Conservation (phyloP, 148 eudicot species). For the Rhododendron ferrugineum region DNA sequence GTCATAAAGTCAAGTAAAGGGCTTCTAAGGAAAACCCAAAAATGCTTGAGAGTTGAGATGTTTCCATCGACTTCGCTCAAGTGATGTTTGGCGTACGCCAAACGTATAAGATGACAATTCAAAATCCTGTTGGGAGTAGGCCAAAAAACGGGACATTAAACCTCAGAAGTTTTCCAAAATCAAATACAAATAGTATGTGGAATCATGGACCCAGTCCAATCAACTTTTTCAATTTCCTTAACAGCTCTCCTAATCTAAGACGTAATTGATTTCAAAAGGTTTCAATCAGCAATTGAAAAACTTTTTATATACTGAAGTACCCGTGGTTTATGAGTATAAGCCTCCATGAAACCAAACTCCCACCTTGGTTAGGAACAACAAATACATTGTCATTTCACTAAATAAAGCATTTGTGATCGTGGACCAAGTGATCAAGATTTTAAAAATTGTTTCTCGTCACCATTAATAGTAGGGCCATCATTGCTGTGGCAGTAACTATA, state of each 20-base stretch:
- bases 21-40: constrained; percentile 1
- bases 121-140: neutral
- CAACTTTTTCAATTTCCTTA: neutral
- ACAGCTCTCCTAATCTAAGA: too few relatives aligned
- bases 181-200: neutral
- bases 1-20: constrained; percentile 47
- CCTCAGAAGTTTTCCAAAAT: neutral
- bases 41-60: too few relatives aligned
- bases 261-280: neutral
- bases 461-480: neutral
- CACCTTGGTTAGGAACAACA: neutral
- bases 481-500: neutral
- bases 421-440: neutral
- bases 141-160: neutral
- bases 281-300: neutral
- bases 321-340: neutral
- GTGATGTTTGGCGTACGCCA: neutral
- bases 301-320: neutral
- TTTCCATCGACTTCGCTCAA: neutral
- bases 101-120: neutral
- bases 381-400: neutral
- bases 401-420: neutral
- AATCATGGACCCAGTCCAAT: neutral
- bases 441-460: neutral
- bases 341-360: neutral